These are phyloP conservation scores for Phytophthora litchii DNA, from an alignment of 352 stramenopile genomes.

Conservation along the genomic window DNA sequence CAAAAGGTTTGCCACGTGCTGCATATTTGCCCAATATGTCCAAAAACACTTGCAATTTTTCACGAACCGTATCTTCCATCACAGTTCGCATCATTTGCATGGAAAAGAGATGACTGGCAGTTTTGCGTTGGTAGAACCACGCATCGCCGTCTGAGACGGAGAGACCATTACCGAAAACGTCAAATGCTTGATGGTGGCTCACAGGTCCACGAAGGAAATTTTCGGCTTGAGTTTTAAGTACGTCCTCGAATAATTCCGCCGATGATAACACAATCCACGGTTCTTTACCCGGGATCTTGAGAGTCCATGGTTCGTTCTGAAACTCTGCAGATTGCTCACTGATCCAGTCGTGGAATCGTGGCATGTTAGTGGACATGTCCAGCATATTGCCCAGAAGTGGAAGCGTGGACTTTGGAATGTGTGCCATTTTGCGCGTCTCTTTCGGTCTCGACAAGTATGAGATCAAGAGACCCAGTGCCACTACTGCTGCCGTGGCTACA, in stretches of 20 bases:
- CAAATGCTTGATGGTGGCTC: constrained; percentile 5
- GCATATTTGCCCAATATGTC: constrained; percentile 1
- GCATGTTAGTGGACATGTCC: constrained; percentile 4
- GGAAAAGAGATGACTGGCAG: constrained; percentile 5
- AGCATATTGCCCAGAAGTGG: constrained; percentile 9
- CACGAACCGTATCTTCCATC: constrained; percentile 32
- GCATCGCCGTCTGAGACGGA: background rate
- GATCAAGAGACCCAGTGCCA: constrained; percentile 1
- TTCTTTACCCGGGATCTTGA: constrained; percentile 6
- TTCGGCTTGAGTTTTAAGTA: constrained; percentile 8
- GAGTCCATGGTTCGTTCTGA: constrained; percentile 5
- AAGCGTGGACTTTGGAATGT: background rate
- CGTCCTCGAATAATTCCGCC: constrained; percentile 9
- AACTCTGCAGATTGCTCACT: constrained; percentile 5
- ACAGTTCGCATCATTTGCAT: constrained; percentile 16
- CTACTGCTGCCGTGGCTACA: background rate
- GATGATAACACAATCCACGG: constrained; percentile 8
- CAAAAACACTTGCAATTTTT: constrained; percentile 19
- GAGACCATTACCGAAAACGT: constrained; percentile 6
- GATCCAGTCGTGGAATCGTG: constrained; percentile 13
- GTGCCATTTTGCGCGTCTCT: background rate
- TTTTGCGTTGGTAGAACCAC: constrained; percentile 8
- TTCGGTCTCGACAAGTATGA: background rate
- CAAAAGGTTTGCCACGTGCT: constrained; percentile 10
- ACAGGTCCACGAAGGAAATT: constrained; percentile 5